A percentile compares a stretch with the other conserved stretches of the same genome.
phyloP scores from a whole-genome alignment of 208 protist genomes.

The Trypanosomatidae sp. region DNA sequence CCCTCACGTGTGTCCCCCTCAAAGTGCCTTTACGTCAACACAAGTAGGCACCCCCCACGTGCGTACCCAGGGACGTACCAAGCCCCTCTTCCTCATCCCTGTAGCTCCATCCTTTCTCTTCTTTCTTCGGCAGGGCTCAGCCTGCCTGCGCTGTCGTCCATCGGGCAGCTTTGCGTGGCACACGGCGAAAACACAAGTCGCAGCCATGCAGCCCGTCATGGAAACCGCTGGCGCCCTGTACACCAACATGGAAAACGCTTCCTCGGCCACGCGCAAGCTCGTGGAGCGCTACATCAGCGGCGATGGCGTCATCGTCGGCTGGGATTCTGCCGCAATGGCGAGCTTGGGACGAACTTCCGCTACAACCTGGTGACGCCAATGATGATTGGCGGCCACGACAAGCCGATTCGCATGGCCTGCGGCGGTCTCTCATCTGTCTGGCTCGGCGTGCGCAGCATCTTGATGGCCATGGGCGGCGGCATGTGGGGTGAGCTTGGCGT shows the following conservation, averaged over 20 bases:
- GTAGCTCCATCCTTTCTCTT: background rate
- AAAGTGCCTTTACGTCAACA: background rate
- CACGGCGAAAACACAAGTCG: background rate
- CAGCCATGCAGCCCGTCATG: constrained; percentile 7
- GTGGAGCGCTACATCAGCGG: constrained; percentile 54
- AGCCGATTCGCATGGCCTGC: constrained; percentile 73
- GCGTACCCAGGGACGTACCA: background rate
- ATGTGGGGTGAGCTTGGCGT: constrained; percentile 82
- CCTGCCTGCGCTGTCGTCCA: background rate
- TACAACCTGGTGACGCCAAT: constrained; percentile 74
- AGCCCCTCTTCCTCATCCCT: background rate
- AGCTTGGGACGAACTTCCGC: constrained; percentile 61
- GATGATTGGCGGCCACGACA: constrained; percentile 74
- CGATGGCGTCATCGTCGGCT: constrained; percentile 79
- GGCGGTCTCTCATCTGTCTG: constrained; percentile 61
- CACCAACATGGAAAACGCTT: constrained; percentile 26
- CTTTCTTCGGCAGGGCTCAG: background rate
- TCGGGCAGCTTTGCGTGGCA: background rate
- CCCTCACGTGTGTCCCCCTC: background rate
- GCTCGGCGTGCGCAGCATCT: constrained; percentile 56
- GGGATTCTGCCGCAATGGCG: constrained; percentile 66
- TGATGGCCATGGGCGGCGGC: constrained; percentile 74
- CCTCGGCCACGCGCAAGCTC: constrained; percentile 20
- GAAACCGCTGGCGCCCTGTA: constrained; percentile 35
- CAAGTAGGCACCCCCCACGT: background rate